Evolutionary conservation across 1,139 yeast species (phyloP), one percentile per base, ranked within the genome.

Genomic region (Pichia sp.): DNA sequence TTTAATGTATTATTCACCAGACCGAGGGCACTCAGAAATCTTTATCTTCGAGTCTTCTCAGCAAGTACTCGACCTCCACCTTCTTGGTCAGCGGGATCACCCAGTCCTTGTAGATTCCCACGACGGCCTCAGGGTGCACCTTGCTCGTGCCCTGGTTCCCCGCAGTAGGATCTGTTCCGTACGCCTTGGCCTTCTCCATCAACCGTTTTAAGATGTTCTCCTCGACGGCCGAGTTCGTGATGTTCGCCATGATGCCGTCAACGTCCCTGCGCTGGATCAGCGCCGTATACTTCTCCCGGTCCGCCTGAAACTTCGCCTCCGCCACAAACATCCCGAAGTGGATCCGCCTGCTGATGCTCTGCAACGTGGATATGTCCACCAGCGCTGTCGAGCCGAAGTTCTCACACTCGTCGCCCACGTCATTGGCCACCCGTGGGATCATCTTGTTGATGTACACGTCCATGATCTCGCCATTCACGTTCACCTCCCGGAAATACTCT

Each of bases 241-340:
- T 92, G 42, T 89, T 86, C 15, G 73, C 81, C 64, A 85, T 90
- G 53, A 93, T 86, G 0, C 95, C 96, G 13, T 76, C 74, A 5
- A 81, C 73, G 67, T 93, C 97, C 56, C 75, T 78, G 0, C 77
- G 80, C 59, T 74, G 68, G 62, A 93, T 93, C 63, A 90, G 73
- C 62, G 78, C 72, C 1, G 81, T 82, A 72, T 85, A 90, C 53
- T 70, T 70, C 52, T 80, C 88, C 47, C 76, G 79, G 61, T 92
- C 95, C 32, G 76, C 72, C 64, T 78, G 85, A 69, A 82, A 93
- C 72, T 93, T 93, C 45, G 96, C 87, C 69, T 93, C 99, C 5
- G 99, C 99, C 5, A 93, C 99, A 74, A 93, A 93, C 71, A 87
- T 89, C 52, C 98, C 99, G 72, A 93, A 93, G 72, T 93, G 99